These are phyloP conservation scores for Eucalyptus erythrocorys DNA, from an alignment of 345 rosid species.

Conservation along the genomic window DNA sequence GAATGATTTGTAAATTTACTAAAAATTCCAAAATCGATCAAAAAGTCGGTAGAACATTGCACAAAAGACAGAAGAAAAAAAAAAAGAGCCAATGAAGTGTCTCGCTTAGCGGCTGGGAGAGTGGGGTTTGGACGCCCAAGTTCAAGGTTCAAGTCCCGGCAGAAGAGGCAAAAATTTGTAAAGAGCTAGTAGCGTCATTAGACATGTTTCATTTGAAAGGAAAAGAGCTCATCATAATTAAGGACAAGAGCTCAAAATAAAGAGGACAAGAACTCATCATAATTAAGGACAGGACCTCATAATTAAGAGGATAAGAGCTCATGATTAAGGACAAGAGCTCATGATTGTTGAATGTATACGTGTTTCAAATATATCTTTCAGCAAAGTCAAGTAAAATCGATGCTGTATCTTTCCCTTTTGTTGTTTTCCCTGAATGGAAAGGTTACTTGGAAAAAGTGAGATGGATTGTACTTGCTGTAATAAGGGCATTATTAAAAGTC, in stretches of 20 bases:
- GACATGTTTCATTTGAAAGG: neutral
- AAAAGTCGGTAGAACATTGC: neutral
- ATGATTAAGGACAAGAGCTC: neutral
- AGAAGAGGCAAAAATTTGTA: neutral
- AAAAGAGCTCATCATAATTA: neutral
- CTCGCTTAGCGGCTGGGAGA: neutral
- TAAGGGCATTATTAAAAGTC: neutral
- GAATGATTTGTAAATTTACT: neutral
- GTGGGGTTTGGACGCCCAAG: neutral
- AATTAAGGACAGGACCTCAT: too few species aligned
- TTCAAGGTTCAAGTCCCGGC: neutral
- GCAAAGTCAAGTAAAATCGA: neutral
- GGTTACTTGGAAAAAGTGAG: neutral
- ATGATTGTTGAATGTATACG: neutral
- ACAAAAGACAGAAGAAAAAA: neutral
- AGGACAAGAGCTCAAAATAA: too few species aligned
- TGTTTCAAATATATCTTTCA: neutral
- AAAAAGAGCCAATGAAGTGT: neutral
- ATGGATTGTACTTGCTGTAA: neutral
- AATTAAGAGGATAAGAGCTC: neutral
- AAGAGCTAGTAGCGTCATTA: neutral
- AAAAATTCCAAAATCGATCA: neutral
- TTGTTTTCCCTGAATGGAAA: neutral
- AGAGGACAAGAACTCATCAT: neutral
- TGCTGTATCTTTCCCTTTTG: neutral